Conservation (phyloP, 768 basidiomycete genomes). For the Trichaptum fuscoviolaceum region DNA sequence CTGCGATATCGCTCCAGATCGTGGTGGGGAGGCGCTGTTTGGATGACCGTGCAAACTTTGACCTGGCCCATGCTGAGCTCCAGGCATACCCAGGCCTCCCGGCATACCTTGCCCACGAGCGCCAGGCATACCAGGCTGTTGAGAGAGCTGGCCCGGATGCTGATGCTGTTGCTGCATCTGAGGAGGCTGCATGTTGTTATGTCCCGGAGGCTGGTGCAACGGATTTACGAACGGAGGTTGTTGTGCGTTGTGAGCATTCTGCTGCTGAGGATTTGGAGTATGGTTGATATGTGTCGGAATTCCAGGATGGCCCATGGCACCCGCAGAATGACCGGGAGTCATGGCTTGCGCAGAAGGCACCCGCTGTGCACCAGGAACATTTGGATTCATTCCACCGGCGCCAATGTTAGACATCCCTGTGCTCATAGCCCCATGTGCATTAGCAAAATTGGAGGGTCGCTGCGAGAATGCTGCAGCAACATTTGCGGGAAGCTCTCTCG, state of each 20-base stretch:
- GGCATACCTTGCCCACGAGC: conserved; percentile 31
- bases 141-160: conserved; percentile 23
- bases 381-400: not conserved
- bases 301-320: not conserved
- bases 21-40: conserved; percentile 38
- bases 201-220: not conserved
- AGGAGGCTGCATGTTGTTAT: conserved; percentile 18
- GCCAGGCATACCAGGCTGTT: conserved; percentile 27
- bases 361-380: not conserved
- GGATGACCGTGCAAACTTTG: conserved; percentile 15
- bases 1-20: conserved; percentile 33
- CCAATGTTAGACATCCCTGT: not conserved
- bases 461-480: not conserved
- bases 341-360: not conserved
- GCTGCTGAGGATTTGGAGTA: conserved; percentile 18
- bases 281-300: not conserved
- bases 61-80: conserved; percentile 19
- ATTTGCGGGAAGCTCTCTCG: not conserved
- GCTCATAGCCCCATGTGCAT: not conserved
- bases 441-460: not conserved
- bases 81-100: conserved; percentile 29
- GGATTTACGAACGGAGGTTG: not conserved
- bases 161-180: conserved; percentile 32
- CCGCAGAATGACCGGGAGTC: not conserved
- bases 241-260: conserved; percentile 6